These are phyloP conservation scores for Emergomyces africanus DNA, from an alignment of 2,329 filamentous ascomycete genomes.

Conservation along the genomic window DNA sequence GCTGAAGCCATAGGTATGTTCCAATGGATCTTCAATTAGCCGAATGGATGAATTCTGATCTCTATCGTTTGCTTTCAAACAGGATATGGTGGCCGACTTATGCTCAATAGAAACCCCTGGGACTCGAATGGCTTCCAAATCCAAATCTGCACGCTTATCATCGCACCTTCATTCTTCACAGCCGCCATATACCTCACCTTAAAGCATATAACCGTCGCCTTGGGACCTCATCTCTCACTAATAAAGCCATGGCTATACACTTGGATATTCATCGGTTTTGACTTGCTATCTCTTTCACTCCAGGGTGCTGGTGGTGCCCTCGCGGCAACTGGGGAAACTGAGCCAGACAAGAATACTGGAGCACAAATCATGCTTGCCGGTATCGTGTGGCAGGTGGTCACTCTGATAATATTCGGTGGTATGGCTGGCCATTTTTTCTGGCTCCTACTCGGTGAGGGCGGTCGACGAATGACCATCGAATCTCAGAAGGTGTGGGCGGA, in stretches of 20 bases:
- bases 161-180: conserved; percentile 52
- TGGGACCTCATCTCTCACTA: conserved; percentile 20
- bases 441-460: conserved; percentile 5
- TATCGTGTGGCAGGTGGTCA: conserved; percentile 49
- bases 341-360: conserved; percentile 29
- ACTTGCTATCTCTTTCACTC: conserved; percentile 47
- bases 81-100: conserved; percentile 47
- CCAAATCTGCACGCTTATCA: conserved; percentile 41
- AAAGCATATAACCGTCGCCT: conserved; percentile 25
- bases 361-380: conserved; percentile 54
- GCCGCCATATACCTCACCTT: conserved; percentile 53
- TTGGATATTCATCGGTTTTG: conserved; percentile 47
- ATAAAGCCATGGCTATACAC: conserved; percentile 23
- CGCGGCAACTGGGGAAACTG: conserved; percentile 30
- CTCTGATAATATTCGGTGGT: conserved; percentile 42
- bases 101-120: conserved; percentile 41
- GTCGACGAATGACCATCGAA: conserved; percentile 6
- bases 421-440: conserved; percentile 39
- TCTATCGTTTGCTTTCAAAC: not conserved
- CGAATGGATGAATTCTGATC: not conserved
- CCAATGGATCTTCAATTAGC: not conserved
- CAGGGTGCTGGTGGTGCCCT: conserved; percentile 50
- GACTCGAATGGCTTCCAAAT: conserved; percentile 32
- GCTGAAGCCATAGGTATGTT: not conserved
- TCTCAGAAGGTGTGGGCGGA: conserved; percentile 4